Base-by-base conservation (phyloP, 2,329 filamentous ascomycete genomes). In the Aspergillus chevalieri region DNA sequence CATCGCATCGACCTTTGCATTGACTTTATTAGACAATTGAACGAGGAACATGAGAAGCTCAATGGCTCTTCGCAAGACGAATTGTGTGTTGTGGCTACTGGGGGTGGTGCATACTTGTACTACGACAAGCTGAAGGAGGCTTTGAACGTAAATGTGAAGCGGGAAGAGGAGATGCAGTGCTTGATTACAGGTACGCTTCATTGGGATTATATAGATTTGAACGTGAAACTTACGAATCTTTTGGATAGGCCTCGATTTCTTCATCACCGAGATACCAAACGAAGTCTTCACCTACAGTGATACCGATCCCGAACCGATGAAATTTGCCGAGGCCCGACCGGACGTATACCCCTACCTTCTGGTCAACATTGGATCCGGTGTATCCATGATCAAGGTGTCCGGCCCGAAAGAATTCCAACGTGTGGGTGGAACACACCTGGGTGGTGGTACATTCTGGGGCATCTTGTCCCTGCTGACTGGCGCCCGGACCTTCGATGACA, bases 161-260 rank as follows among this genome's bases (percentile, higher is more conserved):
- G 90, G 41, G 93, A 97, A 70, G 93, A 98, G 64, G 93, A 98
- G 73, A 98, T 98, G 93, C 90, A 95, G 69, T 98, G 93, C 66
- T 74, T 98, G 51, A 98, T 98, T 56, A 93, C 93, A 63, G 90
- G 88, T 90, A 69, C 56, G 76, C 57, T 28, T 34, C 19, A n/a
- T 41, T n/a, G n/a, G 9, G n/a, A 36, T 6, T 33, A 22, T 30
- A 4, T 15, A 12, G 12, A 6, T 2, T 21, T 14, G 26, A 50
- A 12, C 33, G 34, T 42, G 15, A 17, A 22, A 42, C 34, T 21
- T 1, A 49, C 41, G 46, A n/a, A 47, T 38, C 17, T 44, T 6
- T 24, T 26, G 14, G n/a, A 53, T 60, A 89, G 90, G 92, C 10
- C 83, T 98, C 41, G 93, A 98, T 68, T 98, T 97, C 74, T 97